These are phyloP conservation scores for Penicillium nucicola DNA, from an alignment of 495 filamentous ascomycete species.

Conservation along the genomic window DNA sequence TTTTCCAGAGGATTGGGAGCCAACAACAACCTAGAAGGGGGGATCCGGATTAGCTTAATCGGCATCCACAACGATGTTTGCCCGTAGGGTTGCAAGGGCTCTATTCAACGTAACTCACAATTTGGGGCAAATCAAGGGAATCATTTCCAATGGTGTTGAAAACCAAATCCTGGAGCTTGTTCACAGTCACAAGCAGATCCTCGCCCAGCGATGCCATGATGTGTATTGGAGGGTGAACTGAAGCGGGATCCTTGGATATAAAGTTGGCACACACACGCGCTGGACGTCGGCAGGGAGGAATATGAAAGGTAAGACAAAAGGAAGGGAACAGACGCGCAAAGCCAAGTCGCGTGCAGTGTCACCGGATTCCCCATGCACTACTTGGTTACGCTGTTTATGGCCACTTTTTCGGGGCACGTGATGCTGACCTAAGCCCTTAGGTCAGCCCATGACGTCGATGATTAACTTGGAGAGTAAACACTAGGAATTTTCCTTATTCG, in stretches of 20 bases:
- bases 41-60: constrained; percentile 10
- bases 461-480: no score
- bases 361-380: constrained; percentile 2
- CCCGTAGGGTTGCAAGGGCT: not conserved
- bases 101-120: constrained; percentile 61
- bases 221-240: not conserved
- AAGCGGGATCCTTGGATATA: not conserved
- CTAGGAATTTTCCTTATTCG: not conserved
- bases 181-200: constrained; percentile 87
- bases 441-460: constrained; percentile 9
- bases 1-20: constrained; percentile 97
- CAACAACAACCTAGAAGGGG: constrained; percentile 80
- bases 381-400: constrained; percentile 19
- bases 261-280: not conserved
- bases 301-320: not conserved
- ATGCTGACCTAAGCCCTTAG: constrained; percentile 15
- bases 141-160: constrained; percentile 99
- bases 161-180: constrained; percentile 95
- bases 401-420: constrained; percentile 20
- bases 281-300: constrained; percentile 2
- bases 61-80: not conserved
- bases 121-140: constrained; percentile 94
- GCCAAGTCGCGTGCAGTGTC: constrained; percentile 6
- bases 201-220: constrained; percentile 77
- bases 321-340: not conserved